Percentiles rank a stretch among this genome's conserved stretches.
These are phyloP conservation scores for Yamadazyma buinensis DNA, from an alignment of 1,139 yeast species.

Conservation along the genomic window DNA sequence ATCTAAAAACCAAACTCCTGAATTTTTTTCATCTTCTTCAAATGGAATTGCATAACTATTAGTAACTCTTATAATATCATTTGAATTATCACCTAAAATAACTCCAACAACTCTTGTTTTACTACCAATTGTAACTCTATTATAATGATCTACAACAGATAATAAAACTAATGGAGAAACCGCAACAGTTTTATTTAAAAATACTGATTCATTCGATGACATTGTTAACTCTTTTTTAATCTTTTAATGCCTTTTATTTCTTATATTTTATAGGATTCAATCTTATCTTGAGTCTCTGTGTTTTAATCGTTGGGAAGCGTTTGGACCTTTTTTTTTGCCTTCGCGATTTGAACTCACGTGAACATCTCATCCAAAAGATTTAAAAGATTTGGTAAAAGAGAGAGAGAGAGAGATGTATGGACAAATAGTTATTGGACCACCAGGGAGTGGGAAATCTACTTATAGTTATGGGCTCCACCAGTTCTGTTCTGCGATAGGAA, in stretches of 20 bases:
- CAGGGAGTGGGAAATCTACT: slow-evolving; percentile 96
- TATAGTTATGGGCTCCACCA: slow-evolving; percentile 91
- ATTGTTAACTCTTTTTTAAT: not conserved
- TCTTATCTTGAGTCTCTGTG: too few species aligned
- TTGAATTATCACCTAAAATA: slow-evolving; percentile 73
- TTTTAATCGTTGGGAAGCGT: too few species aligned
- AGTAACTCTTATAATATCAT: slow-evolving; percentile 60
- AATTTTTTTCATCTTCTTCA: slow-evolving; percentile 91
- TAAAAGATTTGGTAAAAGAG: not conserved
- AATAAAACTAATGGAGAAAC: slow-evolving; percentile 94
- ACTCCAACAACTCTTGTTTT: slow-evolving; percentile 93
- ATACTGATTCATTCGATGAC: slow-evolving; percentile 28
- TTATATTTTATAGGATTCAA: too few species aligned
- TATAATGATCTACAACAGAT: slow-evolving; percentile 93
- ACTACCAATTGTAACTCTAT: slow-evolving; percentile 66
- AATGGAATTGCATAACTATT: slow-evolving; percentile 88
- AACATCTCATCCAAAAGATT: not conserved
- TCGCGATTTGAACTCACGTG: not conserved
- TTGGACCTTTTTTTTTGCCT: not conserved
- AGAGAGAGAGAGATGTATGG: slow-evolving; percentile 52
- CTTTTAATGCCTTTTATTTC: not conserved
- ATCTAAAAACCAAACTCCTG: slow-evolving; percentile 96
- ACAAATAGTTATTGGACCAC: slow-evolving; percentile 94
- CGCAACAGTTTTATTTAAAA: slow-evolving; percentile 61
- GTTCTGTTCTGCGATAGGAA: slow-evolving; percentile 88